Base-by-base conservation (phyloP, 768 basidiomycete species). In the Lanmaoa rubissima region DNA sequence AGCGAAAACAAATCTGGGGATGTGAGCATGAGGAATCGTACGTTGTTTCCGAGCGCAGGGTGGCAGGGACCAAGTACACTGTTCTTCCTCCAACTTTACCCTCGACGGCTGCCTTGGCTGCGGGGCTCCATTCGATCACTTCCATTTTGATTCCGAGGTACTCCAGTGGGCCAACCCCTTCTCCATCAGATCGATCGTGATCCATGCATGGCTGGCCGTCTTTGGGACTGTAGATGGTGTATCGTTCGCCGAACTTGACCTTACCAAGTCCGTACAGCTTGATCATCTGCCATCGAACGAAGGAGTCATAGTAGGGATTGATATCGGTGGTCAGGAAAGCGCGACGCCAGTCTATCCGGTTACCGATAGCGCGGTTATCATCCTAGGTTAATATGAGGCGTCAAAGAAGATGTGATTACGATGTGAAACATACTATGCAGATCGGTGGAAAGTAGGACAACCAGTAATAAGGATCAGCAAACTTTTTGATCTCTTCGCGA, bases 161-260 rank as follows among this genome's bases (percentile, higher is more conserved):
- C 69, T 98, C 96, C 67, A 95, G 93, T 5, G 97, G 97, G 7
- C 92, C 93, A 53, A 94, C 78, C 46, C 88, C 96, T 74, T 99
- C 97, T 41, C 97, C 97, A 57, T 93, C 92, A 50, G 86, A 83
- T 55, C 97, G 89, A 73, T 99, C 97, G 76, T 99, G 97, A 74
- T 99, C 97, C 97, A 99, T 98, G 69, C 97, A 99, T 0, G 97
- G 96, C 69, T 98, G 97, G 3, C 94, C 95, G 64, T 99, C 97
- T 73, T 98, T 98, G 3, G 94, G 94, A 61, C 92, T 95, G 81
- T 97, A 99, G 68, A 99, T 92, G 14, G 97, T 99, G 73, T 98
- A 96, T 43, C 97, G 87, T 74, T 97, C 91, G 48, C 97, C 97
- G 68, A 98, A 99, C 74, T 96, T 97, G 79, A 99, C 92, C 75